A percentile compares a stretch with the other conserved stretches of the same genome.
phyloP scores from a whole-genome alignment of 2,329 filamentous ascomycete species.

The Cercospora brassicicola region DNA sequence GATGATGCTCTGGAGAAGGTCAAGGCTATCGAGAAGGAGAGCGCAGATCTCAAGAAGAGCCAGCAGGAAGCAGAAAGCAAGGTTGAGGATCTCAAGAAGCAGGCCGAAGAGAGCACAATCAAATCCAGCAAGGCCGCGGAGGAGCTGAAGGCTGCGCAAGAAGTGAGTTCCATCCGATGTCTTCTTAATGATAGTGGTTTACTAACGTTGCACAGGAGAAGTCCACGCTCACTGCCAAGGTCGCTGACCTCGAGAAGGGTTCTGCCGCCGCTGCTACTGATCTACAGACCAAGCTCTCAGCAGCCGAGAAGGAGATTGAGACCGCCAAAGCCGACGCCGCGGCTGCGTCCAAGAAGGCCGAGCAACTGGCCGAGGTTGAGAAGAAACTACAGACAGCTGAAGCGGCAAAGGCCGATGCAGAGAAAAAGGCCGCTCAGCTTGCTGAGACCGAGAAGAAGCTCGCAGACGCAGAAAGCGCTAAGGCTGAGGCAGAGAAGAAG shows the following conservation, averaged over 20 bases:
- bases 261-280: constrained; percentile 11
- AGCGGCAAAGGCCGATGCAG: neutral
- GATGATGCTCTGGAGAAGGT: constrained; percentile 23
- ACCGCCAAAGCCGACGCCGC: constrained; percentile 15
- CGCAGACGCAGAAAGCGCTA: constrained; percentile 6
- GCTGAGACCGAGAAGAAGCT: constrained; percentile 10
- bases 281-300: constrained; percentile 14
- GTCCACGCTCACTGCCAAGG: constrained; percentile 15
- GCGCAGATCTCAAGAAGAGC: constrained; percentile 21
- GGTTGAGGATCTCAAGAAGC: constrained; percentile 23
- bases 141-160: constrained; percentile 21
- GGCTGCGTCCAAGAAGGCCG: constrained; percentile 11
- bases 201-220: constrained; percentile 20
- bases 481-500: constrained; percentile 10
- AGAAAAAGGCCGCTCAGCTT: neutral
- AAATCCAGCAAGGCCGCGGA: constrained; percentile 21
- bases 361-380: constrained; percentile 7
- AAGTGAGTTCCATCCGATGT: constrained; percentile 1
- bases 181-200: neutral
- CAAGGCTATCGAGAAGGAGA: constrained; percentile 22
- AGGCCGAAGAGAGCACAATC: constrained; percentile 16
- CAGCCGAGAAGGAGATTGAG: constrained; percentile 16
- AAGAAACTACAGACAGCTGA: constrained; percentile 1
- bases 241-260: constrained; percentile 19
- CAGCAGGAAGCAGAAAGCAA: constrained; percentile 21